Conservation (phyloP, 805 yeast species). For the Candida michaelii region DNA sequence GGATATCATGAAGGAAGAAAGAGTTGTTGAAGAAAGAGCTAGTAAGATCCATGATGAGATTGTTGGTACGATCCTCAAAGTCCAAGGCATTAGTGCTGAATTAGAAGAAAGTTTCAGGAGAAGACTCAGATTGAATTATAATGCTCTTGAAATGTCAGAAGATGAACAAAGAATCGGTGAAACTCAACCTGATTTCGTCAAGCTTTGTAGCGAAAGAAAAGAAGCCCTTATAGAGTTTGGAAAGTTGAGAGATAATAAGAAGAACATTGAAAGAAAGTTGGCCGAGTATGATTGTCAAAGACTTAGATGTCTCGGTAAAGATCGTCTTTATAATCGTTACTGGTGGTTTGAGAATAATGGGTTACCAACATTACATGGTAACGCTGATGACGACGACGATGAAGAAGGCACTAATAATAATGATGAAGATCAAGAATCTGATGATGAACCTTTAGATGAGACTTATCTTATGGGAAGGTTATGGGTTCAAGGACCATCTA, state of each 20-base stretch:
- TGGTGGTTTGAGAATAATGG: slow-evolving; percentile 97
- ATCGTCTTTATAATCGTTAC: slow-evolving; percentile 79
- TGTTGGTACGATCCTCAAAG: not conserved
- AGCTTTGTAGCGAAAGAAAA: slow-evolving; percentile 45
- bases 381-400: slow-evolving; percentile 37
- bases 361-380: slow-evolving; percentile 51
- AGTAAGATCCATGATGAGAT: slow-evolving; percentile 30
- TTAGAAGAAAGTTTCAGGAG: slow-evolving; percentile 18
- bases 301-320: slow-evolving; percentile 73
- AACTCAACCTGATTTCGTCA: slow-evolving; percentile 42
- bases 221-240: slow-evolving; percentile 38
- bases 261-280: slow-evolving; percentile 58
- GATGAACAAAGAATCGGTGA: slow-evolving; percentile 40
- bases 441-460: slow-evolving; percentile 48
- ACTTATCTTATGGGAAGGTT: slow-evolving; percentile 77
- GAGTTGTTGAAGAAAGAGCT: slow-evolving; percentile 51
- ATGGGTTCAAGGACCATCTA: slow-evolving; percentile 89
- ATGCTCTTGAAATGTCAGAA: slow-evolving; percentile 40
- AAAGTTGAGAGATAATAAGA: slow-evolving; percentile 48
- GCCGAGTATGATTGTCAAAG: slow-evolving; percentile 77
- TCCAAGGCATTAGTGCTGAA: not conserved
- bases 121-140: slow-evolving; percentile 25
- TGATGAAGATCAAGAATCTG: slow-evolving; percentile 39
- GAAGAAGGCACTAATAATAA: slow-evolving; percentile 26
- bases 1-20: slow-evolving; percentile 64